Base-by-base conservation (phyloP, 2,329 filamentous ascomycete genomes). In the Penicillium sp. region DNA sequence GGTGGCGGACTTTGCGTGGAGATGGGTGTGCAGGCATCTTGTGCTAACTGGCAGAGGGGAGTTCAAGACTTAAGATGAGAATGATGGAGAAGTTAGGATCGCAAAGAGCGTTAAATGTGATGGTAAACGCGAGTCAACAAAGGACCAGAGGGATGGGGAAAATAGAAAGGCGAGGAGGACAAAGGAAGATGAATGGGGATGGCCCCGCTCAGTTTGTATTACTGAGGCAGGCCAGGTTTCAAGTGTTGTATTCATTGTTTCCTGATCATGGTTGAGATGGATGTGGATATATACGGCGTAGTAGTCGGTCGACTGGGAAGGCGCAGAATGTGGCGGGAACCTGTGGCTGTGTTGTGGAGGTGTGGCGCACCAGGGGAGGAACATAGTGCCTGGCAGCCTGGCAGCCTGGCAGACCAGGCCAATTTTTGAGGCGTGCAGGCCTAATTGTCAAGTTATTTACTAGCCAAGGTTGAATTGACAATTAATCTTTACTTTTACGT, bases 21-120 rank as follows among this genome's bases (percentile, higher is more conserved):
- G 61, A 57, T 28, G 58, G 62, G 35, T 63, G 56, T 40, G 64
- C 57, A 37, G 35, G 35, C 70, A 72, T 72, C 13, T 33, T 49
- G 42, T 26, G 24, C 58, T 19, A 12, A n/a, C 9, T 13, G 15
- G n/a, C n/a, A n/a, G n/a, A 47, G 51, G 24, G 8, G 24, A 37
- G 10, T 10, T 8, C 17, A 3, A 10, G 15, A 22, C 1, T 50
- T 4, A 19, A 15, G 12, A 28, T 28, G 5, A 26, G 28, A 49
- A 9, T 0, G 10, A 28, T 3, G 24, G 12, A 19, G 47, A 47
- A 28, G 10, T 17, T 37, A 13, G 35, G 35, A 15, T 37, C 35
- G 13, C 35, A 37, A 37, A 37, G 35, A 37, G 35, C 22, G 26
- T 37, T 19, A 53, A 53, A 37, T 24, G 49, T 17, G 35, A n/a